Evolutionary conservation across 768 basidiomycete species (phyloP).

Genomic region (Calocybe gangraenosa): DNA sequence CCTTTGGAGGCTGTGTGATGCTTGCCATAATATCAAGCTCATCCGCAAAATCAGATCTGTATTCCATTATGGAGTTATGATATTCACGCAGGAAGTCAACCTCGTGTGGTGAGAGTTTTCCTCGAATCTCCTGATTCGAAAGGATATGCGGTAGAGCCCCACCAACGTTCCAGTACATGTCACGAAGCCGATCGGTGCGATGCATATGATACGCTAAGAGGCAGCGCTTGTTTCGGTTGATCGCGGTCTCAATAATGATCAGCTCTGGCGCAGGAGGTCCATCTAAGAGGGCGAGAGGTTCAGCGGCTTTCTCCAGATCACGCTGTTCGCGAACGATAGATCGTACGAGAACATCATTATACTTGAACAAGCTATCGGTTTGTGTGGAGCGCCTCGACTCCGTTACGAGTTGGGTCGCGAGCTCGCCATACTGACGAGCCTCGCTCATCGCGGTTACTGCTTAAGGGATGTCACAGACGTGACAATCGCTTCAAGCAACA

Average conservation of each 20-base stretch:
- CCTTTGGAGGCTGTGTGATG: slow-evolving; percentile 81
- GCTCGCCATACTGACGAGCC: slow-evolving; percentile 73
- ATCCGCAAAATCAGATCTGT: slow-evolving; percentile 78
- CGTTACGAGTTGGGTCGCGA: slow-evolving; percentile 81
- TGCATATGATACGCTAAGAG: slow-evolving; percentile 91
- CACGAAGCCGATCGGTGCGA: slow-evolving; percentile 76
- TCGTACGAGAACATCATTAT: slow-evolving; percentile 86
- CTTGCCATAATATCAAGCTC: slow-evolving; percentile 86
- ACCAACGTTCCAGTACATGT: slow-evolving; percentile 87
- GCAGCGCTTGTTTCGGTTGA: slow-evolving; percentile 93
- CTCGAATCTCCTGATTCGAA: slow-evolving; percentile 58
- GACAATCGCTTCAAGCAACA: too few species aligned
- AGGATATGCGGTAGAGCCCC: slow-evolving; percentile 86
- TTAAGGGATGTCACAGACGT: slow-evolving; percentile 1
- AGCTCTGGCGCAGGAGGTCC: slow-evolving; percentile 54
- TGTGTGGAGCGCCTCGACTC: slow-evolving; percentile 85
- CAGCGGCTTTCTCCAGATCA: slow-evolving; percentile 65
- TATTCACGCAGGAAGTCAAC: slow-evolving; percentile 57
- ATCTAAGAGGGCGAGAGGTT: slow-evolving; percentile 34
- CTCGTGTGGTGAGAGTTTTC: slow-evolving; percentile 74
- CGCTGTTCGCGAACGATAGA: slow-evolving; percentile 88
- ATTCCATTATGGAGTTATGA: slow-evolving; percentile 75
- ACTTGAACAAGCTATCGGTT: slow-evolving; percentile 82
- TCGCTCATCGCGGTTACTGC: slow-evolving; percentile 37
- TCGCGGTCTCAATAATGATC: slow-evolving; percentile 84